Evolutionary conservation across 2,329 filamentous ascomycete species (phyloP).

Genomic region (Scedosporium dehoogii): DNA sequence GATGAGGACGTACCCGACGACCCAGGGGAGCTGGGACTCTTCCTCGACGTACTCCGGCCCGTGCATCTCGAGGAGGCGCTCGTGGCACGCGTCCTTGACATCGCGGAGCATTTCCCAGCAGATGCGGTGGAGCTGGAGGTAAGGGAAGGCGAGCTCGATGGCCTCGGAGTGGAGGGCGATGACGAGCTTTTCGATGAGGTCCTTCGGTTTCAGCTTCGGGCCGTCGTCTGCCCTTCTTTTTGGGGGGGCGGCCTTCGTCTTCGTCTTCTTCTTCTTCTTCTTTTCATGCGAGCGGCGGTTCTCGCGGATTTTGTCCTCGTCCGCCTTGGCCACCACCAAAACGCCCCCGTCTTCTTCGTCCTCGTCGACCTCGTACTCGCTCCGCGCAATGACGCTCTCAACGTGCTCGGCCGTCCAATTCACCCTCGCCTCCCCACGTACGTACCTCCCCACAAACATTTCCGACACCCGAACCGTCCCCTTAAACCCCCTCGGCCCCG

Average conservation of each 20-base stretch:
- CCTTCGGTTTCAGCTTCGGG: conserved; percentile 9
- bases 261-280: background rate
- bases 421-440: conserved; percentile 12
- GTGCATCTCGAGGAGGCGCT: conserved; percentile 21
- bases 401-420: conserved; percentile 24
- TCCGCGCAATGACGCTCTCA: conserved; percentile 22
- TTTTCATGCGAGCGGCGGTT: conserved; percentile 1
- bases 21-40: conserved; percentile 27
- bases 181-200: conserved; percentile 21
- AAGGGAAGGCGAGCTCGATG: conserved; percentile 28
- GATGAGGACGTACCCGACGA: conserved; percentile 30
- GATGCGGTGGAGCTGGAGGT: conserved; percentile 26
- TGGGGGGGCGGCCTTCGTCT: no score
- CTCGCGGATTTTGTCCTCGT: conserved; percentile 10
- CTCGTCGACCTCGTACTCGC: conserved; percentile 15
- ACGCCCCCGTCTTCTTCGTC: conserved; percentile 11
- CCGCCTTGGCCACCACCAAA: conserved; percentile 11
- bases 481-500: conserved; percentile 7
- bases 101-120: conserved; percentile 28
- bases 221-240: background rate
- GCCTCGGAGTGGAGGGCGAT: conserved; percentile 25
- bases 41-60: conserved; percentile 24
- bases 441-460: conserved; percentile 26
- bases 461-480: conserved; percentile 19
- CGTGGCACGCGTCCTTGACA: conserved; percentile 20